These are phyloP conservation scores for Pythium phragmiticola DNA, from an alignment of 352 stramenopile genomes.

Conservation along the genomic window DNA sequence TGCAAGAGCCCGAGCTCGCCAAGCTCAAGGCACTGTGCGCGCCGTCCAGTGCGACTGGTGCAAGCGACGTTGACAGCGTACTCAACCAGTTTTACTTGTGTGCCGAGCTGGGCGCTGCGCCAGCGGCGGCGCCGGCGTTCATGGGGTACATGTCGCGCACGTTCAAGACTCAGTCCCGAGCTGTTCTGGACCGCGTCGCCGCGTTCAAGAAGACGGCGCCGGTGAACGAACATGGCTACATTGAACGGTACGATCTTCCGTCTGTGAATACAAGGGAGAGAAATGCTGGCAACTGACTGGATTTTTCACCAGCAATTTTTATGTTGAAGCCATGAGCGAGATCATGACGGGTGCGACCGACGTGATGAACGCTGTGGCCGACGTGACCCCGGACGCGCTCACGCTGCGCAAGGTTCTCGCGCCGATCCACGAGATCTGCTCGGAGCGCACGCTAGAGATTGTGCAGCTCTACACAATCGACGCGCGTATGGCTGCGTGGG, in stretches of 20 bases:
- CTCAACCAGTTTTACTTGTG: conserved; percentile 58
- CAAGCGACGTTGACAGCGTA: conserved; percentile 45
- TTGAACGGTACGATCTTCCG: conserved; percentile 42
- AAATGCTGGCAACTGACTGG: neutral
- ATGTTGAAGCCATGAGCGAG: conserved; percentile 71
- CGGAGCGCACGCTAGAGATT: conserved; percentile 58
- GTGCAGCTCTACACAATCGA: conserved; percentile 73
- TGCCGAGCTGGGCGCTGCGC: conserved; percentile 36
- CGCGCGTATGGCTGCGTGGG: conserved; percentile 74
- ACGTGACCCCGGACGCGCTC: conserved; percentile 40
- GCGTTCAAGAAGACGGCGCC: conserved; percentile 49
- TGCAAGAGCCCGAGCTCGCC: conserved; percentile 40
- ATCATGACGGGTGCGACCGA: conserved; percentile 69
- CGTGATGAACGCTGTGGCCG: conserved; percentile 79
- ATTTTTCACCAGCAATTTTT: conserved; percentile 42
- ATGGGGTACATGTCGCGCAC: conserved; percentile 44
- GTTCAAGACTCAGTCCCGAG: conserved; percentile 53
- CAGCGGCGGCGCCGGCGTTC: conserved; percentile 35
- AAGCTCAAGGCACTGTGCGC: conserved; percentile 43
- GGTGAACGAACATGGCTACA: conserved; percentile 82
- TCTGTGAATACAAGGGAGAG: too few relatives aligned
- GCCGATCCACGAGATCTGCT: conserved; percentile 60
- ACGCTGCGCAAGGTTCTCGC: conserved; percentile 47
- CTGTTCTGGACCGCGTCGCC: conserved; percentile 51
- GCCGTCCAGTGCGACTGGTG: conserved; percentile 9